Base-by-base conservation (phyloP, 371 early-diverging fungal species). In the Funneliformis caledonium region DNA sequence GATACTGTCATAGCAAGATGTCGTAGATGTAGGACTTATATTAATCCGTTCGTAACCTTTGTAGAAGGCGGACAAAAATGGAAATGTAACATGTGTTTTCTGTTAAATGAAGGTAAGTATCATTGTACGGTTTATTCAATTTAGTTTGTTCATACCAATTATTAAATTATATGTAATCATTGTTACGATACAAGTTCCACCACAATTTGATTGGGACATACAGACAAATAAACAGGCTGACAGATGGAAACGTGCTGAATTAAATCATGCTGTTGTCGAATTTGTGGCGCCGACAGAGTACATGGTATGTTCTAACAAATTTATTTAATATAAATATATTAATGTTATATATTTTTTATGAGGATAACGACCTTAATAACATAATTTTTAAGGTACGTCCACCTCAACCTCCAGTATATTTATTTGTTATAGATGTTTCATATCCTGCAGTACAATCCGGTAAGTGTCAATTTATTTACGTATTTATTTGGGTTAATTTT, bases 201-300 rank as follows among this genome's bases (percentile, higher is more conserved):
- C 92, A 45, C 93, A 93, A 52, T 97, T 96, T 85, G 97, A 97
- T 82, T 97, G 94, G 86, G 97, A 98, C 82, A 81, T 92, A 48
- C 90, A 92, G 42, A 93, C 93, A 10, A 93, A 96, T 82, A 88
- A 89, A 78, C 93, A 91, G 61, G 90, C 92, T 10, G 95, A 98
- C 85, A 91, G 97, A 47, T 93, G 94, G 93, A 86, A 91, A 80
- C 91, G 97, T 56, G 90, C 95, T 26, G 98, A 97, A 81, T 86
- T 97, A 76, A 94, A 95, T 82, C 91, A 95, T 85, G 87, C 94
- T 7, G 96, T 96, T 45, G 96, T 97, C 7, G 98, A 98, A 84
- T 97, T 93, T 85, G 89, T 97, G 74, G 98, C 98, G 1, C 97
- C 98, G 5, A 91, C 93, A n/a, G 97, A 96, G 84, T 97, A 97